A percentile compares a stretch with the other conserved stretches of the same genome.
Conservation (phyloP, 345 rosid genomes). For the Anacardium occidentale region DNA sequence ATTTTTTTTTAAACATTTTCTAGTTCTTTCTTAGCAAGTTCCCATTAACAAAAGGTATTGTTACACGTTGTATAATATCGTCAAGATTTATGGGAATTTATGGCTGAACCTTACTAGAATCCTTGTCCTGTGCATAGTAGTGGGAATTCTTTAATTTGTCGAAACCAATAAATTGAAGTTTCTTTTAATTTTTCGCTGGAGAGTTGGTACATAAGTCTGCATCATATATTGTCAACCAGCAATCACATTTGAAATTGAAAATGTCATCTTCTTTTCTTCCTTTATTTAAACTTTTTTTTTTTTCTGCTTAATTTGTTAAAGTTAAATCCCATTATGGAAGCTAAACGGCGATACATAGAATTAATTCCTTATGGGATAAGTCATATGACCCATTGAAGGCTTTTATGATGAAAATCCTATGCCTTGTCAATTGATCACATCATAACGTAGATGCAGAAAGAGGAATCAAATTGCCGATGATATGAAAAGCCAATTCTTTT, state of each 20-base stretch:
- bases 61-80: not conserved
- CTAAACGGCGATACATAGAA: not conserved
- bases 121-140: not conserved
- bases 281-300: not conserved
- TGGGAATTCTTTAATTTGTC: not conserved
- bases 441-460: not conserved
- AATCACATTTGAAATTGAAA: not conserved
- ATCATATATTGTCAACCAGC: no score
- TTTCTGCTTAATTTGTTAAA: no score
- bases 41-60: not conserved
- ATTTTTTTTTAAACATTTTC: no score
- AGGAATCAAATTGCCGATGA: not conserved
- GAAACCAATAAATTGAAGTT: not conserved
- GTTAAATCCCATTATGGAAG: not conserved
- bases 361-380: conserved; percentile 3
- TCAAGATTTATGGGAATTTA: no score
- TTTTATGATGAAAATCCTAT: not conserved
- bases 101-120: no score
- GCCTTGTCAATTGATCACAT: not conserved
- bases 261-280: not conserved
- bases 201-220: not conserved
- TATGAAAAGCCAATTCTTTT: not conserved
- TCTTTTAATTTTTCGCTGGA: not conserved
- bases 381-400: not conserved
- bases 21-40: no score